Evolutionary conservation across 805 yeast species (phyloP).

Genomic region (Candida oleophila): DNA sequence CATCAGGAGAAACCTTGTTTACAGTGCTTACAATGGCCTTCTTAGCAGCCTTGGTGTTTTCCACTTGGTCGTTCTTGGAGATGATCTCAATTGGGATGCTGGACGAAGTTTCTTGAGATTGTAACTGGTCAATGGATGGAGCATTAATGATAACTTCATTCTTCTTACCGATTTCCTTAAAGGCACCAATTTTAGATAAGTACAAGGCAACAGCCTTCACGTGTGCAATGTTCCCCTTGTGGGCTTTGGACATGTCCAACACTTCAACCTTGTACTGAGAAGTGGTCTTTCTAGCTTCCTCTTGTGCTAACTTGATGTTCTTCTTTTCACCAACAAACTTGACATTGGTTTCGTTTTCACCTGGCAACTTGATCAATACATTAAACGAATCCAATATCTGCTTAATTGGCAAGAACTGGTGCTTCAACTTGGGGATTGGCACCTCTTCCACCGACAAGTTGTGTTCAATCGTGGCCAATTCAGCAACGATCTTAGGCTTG

Average conservation of each 20-base stretch:
- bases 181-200: constrained; percentile 52
- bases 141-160: constrained; percentile 38
- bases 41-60: constrained; percentile 60
- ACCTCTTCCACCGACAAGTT: constrained; percentile 54
- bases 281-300: constrained; percentile 58
- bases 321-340: constrained; percentile 60
- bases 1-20: constrained; percentile 68
- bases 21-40: constrained; percentile 71
- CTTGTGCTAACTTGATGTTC: constrained; percentile 61
- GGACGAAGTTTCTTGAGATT: constrained; percentile 29
- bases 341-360: constrained; percentile 47
- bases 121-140: constrained; percentile 39
- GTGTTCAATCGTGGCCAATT: constrained; percentile 43
- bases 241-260: constrained; percentile 86
- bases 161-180: constrained; percentile 39
- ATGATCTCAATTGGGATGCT: constrained; percentile 63
- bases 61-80: constrained; percentile 45
- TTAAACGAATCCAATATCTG: constrained; percentile 51
- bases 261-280: constrained; percentile 59
- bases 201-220: constrained; percentile 73
- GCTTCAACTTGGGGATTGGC: constrained; percentile 65
- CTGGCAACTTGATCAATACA: constrained; percentile 60
- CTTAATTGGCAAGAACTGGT: constrained; percentile 62
- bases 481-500: constrained; percentile 48
- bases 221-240: constrained; percentile 73